Percentiles rank a stretch among this genome's conserved stretches.
These are phyloP conservation scores for Escallonia rubra DNA, from an alignment of 129 eudicot species.

Conservation along the genomic window DNA sequence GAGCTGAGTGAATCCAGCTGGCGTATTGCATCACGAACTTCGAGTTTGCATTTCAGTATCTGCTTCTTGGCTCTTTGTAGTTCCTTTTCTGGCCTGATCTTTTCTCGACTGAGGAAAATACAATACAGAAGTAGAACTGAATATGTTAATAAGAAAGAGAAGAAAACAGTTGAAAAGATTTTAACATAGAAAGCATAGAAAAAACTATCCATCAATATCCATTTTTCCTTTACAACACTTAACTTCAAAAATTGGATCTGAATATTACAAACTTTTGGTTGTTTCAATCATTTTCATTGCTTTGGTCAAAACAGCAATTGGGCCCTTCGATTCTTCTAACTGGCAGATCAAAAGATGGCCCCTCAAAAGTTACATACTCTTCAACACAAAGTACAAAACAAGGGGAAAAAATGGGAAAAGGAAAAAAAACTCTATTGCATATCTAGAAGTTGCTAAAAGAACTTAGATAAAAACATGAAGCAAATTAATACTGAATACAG, in stretches of 20 bases:
- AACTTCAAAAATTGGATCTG: neutral
- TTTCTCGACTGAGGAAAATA: slow-evolving; percentile 69
- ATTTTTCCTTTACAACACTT: neutral
- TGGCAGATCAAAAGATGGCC: too few relatives aligned
- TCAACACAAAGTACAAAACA: too few relatives aligned
- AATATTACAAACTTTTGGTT: too few relatives aligned
- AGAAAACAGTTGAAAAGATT: neutral
- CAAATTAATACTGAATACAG: too few relatives aligned
- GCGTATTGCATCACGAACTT: slow-evolving; percentile 80
- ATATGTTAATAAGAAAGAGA: neutral
- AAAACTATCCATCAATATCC: neutral
- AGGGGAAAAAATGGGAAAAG: too few relatives aligned
- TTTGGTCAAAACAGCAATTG: too few relatives aligned
- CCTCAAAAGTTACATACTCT: too few relatives aligned
- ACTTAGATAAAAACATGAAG: too few relatives aligned
- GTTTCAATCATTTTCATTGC: too few relatives aligned
- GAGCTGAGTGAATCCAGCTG: slow-evolving; percentile 88
- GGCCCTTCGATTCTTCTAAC: too few relatives aligned
- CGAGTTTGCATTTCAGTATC: slow-evolving; percentile 85
- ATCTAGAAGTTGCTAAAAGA: too few relatives aligned
- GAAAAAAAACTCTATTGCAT: too few relatives aligned
- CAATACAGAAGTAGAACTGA: neutral
- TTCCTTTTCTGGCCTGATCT: slow-evolving; percentile 85
- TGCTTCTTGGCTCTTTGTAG: slow-evolving; percentile 85
- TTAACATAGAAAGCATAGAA: neutral